These are phyloP conservation scores for Sporothrix pallida DNA, from an alignment of 2,329 filamentous ascomycete genomes.

Conservation along the genomic window DNA sequence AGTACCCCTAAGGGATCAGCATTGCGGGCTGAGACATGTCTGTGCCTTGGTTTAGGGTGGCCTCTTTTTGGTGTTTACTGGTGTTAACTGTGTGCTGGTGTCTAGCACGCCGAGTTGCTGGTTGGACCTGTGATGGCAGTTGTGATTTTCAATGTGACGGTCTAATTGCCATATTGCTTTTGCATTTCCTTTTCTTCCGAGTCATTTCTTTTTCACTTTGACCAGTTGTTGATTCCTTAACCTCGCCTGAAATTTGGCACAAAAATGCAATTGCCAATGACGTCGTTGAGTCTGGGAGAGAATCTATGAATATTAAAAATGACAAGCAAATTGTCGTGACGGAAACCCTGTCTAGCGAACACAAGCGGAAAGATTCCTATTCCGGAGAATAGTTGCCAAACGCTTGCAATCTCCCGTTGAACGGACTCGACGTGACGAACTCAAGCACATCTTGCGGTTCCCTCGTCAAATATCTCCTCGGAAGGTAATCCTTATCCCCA, in stretches of 20 bases:
- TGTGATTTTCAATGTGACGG: not conserved
- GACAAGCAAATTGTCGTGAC: not conserved
- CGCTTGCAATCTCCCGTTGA: not conserved
- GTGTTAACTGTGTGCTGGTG: not conserved
- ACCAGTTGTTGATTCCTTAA: not conserved
- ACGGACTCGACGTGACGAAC: not conserved
- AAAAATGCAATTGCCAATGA: not conserved
- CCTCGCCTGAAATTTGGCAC: not conserved
- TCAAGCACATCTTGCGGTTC: not conserved
- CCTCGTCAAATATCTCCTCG: not conserved
- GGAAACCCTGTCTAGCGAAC: no score
- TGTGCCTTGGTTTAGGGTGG: slow-evolving; percentile 8
- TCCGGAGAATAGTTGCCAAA: not conserved
- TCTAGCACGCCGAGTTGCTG: not conserved
- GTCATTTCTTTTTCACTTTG: not conserved
- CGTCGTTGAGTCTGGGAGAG: not conserved
- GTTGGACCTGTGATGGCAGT: not conserved
- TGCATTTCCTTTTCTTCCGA: not conserved
- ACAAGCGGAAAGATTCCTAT: not conserved
- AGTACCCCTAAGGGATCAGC: not conserved
- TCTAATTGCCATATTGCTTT: not conserved
- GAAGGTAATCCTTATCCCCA: not conserved
- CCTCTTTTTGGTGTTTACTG: not conserved
- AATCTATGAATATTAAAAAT: not conserved
- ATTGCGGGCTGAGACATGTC: slow-evolving; percentile 21